These are phyloP conservation scores for Castanea crenata DNA, from an alignment of 306 rosid genomes.

Conservation along the genomic window DNA sequence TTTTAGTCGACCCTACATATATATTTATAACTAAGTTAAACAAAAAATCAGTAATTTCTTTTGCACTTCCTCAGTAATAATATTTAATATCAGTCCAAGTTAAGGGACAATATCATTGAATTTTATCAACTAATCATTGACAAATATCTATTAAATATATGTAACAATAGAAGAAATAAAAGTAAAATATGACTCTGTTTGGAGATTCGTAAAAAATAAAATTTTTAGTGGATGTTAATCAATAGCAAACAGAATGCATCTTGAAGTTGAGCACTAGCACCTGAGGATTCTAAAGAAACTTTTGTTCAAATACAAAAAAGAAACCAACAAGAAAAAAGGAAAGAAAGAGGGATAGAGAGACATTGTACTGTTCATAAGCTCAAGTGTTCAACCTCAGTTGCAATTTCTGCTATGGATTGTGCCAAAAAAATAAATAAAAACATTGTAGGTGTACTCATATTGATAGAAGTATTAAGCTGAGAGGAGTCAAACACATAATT, in stretches of 20 bases:
- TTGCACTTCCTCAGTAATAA: too few species aligned
- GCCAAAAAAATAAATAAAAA: too few species aligned
- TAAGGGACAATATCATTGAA: neutral
- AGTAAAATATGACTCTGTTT: neutral
- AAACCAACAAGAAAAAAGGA: neutral
- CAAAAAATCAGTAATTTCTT: neutral
- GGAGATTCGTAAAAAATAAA: neutral
- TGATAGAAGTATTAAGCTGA: too few species aligned
- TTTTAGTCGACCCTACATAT: slow-evolving; percentile 75
- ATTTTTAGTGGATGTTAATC: neutral
- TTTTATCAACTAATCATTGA: neutral
- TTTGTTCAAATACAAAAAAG: neutral
- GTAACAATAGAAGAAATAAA: neutral
- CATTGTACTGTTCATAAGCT: too few species aligned
- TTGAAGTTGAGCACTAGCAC: too few species aligned
- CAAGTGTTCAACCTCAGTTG: too few species aligned
- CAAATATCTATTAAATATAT: neutral
- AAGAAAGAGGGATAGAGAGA: too few species aligned
- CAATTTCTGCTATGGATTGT: too few species aligned
- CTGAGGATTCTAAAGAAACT: neutral
- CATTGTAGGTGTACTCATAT: too few species aligned
- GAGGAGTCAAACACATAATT: too few species aligned
- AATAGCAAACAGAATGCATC: neutral
- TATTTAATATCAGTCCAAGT: neutral
- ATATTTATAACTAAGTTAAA: neutral